phyloP scores from a whole-genome alignment of 768 basidiomycete species.

The Coprinellus aureogranulatus region DNA sequence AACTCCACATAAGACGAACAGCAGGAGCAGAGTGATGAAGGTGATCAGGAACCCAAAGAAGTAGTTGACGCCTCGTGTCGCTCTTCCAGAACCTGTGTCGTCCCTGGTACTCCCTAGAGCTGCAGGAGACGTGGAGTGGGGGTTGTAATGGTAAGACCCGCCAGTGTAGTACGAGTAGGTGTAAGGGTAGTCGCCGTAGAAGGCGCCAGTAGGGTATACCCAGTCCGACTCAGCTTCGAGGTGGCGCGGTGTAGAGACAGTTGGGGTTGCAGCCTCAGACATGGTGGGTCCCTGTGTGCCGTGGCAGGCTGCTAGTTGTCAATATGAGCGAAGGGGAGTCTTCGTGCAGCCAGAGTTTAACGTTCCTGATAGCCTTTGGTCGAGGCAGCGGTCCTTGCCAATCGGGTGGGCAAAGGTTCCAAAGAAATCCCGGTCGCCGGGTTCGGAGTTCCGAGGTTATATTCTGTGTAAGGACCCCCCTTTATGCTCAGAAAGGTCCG shows the following conservation, averaged over 20 bases:
- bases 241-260: background rate
- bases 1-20: constrained; percentile 52
- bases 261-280: background rate
- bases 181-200: no score
- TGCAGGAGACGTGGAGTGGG: background rate
- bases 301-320: no score
- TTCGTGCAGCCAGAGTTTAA: no score
- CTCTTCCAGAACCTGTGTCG: background rate
- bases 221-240: background rate
- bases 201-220: background rate
- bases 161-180: background rate
- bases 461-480: no score
- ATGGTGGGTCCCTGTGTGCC: background rate
- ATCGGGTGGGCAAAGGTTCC: no score
- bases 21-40: constrained; percentile 45
- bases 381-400: no score
- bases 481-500: no score
- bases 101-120: background rate
- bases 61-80: constrained; percentile 38
- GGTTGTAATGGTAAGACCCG: background rate
- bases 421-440: no score
- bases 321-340: no score
- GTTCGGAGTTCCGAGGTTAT: no score
- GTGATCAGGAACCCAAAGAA: constrained; percentile 55
- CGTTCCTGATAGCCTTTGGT: no score